A percentile compares a stretch with the other conserved stretches of the same genome.
phyloP scores from a whole-genome alignment of 768 basidiomycete species.

The Galerina marginata region DNA sequence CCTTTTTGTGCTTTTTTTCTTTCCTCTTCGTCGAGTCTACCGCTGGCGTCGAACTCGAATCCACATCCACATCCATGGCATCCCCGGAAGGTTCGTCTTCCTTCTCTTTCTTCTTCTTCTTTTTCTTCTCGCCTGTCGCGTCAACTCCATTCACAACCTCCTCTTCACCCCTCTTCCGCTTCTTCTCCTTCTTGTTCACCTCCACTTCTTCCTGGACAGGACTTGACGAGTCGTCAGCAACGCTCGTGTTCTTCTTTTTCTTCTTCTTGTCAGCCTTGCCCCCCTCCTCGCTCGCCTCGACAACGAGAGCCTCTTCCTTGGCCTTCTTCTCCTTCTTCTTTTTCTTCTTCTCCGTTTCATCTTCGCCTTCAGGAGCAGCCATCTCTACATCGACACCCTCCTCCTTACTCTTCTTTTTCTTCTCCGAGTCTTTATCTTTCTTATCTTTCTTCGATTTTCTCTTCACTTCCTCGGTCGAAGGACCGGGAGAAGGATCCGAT shows the following conservation, averaged over 20 bases:
- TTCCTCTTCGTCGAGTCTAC: slow-evolving; percentile 17
- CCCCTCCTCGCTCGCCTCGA: slow-evolving; percentile 2
- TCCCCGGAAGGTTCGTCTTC: slow-evolving; percentile 10
- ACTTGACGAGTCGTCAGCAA: slow-evolving; percentile 5
- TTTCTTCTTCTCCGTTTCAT: slow-evolving; percentile 4
- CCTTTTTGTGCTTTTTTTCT: slow-evolving; percentile 26
- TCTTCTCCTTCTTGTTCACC: slow-evolving; percentile 21
- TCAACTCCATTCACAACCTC: slow-evolving; percentile 17
- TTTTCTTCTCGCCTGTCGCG: slow-evolving; percentile 21
- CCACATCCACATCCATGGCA: slow-evolving; percentile 10
- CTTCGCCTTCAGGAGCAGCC: background rate
- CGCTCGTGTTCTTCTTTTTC: slow-evolving; percentile 26
- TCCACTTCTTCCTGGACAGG: background rate
- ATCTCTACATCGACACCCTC: slow-evolving; percentile 25
- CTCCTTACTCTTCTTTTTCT: slow-evolving; percentile 20
- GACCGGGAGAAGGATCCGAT: slow-evolving; percentile 14
- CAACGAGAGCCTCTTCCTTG: slow-evolving; percentile 20
- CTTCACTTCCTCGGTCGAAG: slow-evolving; percentile 14
- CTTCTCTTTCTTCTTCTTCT: slow-evolving; percentile 24
- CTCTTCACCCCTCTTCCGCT: slow-evolving; percentile 19
- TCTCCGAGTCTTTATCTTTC: slow-evolving; percentile 26
- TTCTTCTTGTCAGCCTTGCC: slow-evolving; percentile 17
- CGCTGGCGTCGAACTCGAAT: background rate
- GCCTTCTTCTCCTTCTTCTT: slow-evolving; percentile 29
- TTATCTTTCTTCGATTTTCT: slow-evolving; percentile 26